A percentile compares a stretch with the other conserved stretches of the same genome.
Conservation (phyloP, 1,139 yeast species). For the Taphrina wiesneri region DNA sequence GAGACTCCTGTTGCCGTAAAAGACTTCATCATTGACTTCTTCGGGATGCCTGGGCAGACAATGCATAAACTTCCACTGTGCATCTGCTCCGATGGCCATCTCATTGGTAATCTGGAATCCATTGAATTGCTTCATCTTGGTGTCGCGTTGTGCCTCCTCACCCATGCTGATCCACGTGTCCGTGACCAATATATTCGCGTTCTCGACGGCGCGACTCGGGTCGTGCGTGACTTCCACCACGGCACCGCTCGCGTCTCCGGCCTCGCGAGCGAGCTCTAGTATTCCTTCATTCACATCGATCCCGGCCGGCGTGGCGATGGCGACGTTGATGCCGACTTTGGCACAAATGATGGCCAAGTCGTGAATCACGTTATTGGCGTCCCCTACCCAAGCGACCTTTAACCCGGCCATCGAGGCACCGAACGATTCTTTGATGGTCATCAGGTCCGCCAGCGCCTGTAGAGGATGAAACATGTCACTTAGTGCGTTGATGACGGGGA, state of each 20-base stretch:
- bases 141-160: constrained; percentile 74
- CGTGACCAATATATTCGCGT: constrained; percentile 84
- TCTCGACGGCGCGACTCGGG: constrained; percentile 67
- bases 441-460: constrained; percentile 88
- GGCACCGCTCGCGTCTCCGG: constrained; percentile 58
- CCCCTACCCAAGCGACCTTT: constrained; percentile 94
- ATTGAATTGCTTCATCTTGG: constrained; percentile 72
- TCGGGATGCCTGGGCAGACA: constrained; percentile 94
- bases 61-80: constrained; percentile 89
- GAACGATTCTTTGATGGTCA: constrained; percentile 81
- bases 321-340: constrained; percentile 77
- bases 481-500: constrained; percentile 88
- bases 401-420: constrained; percentile 51
- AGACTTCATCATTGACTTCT: constrained; percentile 91
- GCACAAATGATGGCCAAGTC: constrained; percentile 90
- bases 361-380: constrained; percentile 90
- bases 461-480: constrained; percentile 93
- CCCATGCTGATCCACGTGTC: constrained; percentile 99
- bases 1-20: constrained; percentile 76
- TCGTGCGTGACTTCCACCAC: constrained; percentile 65
- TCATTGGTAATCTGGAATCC: constrained; percentile 81
- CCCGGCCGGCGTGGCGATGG: constrained; percentile 78
- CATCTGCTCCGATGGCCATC: constrained; percentile 61
- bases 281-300: constrained; percentile 66
- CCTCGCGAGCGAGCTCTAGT: constrained; percentile 55